Evolutionary conservation across 2,329 filamentous ascomycete species (phyloP).

Genomic region (Colletotrichum horii): DNA sequence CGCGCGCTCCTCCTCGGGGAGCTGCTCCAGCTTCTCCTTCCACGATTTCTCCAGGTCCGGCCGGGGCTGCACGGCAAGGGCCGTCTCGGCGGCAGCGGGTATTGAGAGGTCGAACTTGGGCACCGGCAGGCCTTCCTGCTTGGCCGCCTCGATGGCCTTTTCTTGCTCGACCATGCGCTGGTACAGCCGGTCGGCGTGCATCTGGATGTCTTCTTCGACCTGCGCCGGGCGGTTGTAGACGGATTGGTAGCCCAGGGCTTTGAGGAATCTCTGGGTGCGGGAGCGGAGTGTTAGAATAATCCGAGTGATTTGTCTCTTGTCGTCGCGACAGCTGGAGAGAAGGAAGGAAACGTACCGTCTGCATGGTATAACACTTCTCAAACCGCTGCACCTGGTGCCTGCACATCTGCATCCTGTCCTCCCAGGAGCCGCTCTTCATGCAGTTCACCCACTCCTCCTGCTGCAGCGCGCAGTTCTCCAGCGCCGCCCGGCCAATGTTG

Average conservation of each 20-base stretch:
- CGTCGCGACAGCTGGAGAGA: background rate
- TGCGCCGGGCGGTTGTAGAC: constrained; percentile 67
- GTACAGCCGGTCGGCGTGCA: constrained; percentile 93
- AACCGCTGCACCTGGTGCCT: constrained; percentile 77
- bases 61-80: constrained; percentile 31
- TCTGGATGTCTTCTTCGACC: constrained; percentile 87
- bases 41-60: constrained; percentile 56
- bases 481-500: constrained; percentile 77
- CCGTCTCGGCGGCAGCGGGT: constrained; percentile 28
- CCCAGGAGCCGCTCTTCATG: constrained; percentile 74
- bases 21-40: constrained; percentile 61
- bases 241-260: constrained; percentile 85
- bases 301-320: background rate
- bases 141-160: constrained; percentile 71
- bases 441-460: constrained; percentile 85
- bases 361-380: constrained; percentile 87
- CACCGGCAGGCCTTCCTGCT: constrained; percentile 61
- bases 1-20: constrained; percentile 62
- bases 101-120: constrained; percentile 67
- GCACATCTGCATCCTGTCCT: constrained; percentile 80
- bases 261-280: constrained; percentile 74
- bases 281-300: background rate
- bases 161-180: constrained; percentile 88
- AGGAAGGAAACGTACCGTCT: constrained; percentile 61
- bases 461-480: constrained; percentile 93